Evolutionary conservation across 2,329 filamentous ascomycete genomes (phyloP).

Genomic region (Pochonia chlamydosporia): DNA sequence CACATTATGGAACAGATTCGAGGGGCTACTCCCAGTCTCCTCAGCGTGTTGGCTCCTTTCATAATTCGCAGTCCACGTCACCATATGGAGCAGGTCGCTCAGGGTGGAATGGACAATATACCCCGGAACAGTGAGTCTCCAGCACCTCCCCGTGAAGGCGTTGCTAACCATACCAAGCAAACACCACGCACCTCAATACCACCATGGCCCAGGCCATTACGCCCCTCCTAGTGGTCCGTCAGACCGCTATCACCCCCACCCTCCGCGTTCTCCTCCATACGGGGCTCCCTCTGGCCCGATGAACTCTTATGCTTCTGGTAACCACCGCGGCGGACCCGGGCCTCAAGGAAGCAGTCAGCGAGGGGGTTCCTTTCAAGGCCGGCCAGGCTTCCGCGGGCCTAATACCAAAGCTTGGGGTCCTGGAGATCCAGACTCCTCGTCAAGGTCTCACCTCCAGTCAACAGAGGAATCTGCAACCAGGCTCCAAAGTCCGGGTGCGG

Average conservation of each 20-base stretch:
- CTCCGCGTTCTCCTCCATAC: constrained; percentile 45
- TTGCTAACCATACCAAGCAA: constrained; percentile 27
- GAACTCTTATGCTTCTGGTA: constrained; percentile 44
- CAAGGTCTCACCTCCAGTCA: constrained; percentile 11
- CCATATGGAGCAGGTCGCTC: constrained; percentile 34
- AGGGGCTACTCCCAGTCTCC: constrained; percentile 35
- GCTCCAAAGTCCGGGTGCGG: constrained; percentile 11
- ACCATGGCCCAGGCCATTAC: constrained; percentile 43
- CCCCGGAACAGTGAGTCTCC: constrained; percentile 34
- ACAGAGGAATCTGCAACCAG: constrained; percentile 13
- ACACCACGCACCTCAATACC: constrained; percentile 58
- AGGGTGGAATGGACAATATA: constrained; percentile 32
- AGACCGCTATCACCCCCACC: constrained; percentile 46
- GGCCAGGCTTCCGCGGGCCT: constrained; percentile 50
- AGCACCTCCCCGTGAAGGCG: neutral
- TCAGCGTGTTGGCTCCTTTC: constrained; percentile 37
- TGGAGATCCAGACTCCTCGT: constrained; percentile 14
- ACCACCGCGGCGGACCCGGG: constrained; percentile 26
- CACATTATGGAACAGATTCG: constrained; percentile 30
- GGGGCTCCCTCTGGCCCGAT: constrained; percentile 52
- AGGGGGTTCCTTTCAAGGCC: constrained; percentile 52
- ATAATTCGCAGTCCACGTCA: constrained; percentile 39
- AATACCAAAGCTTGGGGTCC: constrained; percentile 71
- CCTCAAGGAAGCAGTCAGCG: constrained; percentile 31
- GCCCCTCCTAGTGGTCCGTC: constrained; percentile 47